Conservation (phyloP, 2,329 filamentous ascomycete species). For the Ascochyta clinopodiicola region DNA sequence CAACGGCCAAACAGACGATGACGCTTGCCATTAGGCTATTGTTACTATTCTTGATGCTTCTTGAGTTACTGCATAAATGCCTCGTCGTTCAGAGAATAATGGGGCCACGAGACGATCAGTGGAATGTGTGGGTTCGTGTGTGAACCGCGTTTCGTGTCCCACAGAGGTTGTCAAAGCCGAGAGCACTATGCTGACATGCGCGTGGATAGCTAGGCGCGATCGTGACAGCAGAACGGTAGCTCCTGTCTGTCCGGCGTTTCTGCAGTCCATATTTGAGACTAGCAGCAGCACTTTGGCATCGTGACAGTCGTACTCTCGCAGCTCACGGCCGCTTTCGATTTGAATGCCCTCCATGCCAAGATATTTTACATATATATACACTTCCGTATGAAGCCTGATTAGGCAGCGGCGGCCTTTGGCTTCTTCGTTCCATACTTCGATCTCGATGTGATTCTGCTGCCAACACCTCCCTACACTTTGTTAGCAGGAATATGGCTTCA, state of each 20-base stretch:
- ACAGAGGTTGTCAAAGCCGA: not conserved
- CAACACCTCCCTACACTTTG: constrained; percentile 78
- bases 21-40: not conserved
- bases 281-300: not conserved
- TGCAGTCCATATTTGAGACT: not conserved
- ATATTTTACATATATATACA: constrained; percentile 39
- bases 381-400: constrained; percentile 12
- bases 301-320: not conserved
- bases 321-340: constrained; percentile 9
- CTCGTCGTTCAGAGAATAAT: not conserved
- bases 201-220: not conserved
- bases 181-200: not conserved
- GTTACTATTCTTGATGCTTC: constrained; percentile 2
- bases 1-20: constrained; percentile 3
- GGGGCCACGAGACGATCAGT: not conserved
- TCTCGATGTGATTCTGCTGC: constrained; percentile 79
- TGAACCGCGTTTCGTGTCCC: not conserved
- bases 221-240: not conserved
- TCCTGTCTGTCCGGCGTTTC: not conserved
- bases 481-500: constrained; percentile 27
- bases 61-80: not conserved
- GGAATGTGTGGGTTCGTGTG: not conserved
- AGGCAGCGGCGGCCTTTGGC: constrained; percentile 68
- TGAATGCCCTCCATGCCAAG: constrained; percentile 36
- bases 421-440: constrained; percentile 99